Conservation (phyloP, 1,139 yeast species). For the Suhomyces maxii region DNA sequence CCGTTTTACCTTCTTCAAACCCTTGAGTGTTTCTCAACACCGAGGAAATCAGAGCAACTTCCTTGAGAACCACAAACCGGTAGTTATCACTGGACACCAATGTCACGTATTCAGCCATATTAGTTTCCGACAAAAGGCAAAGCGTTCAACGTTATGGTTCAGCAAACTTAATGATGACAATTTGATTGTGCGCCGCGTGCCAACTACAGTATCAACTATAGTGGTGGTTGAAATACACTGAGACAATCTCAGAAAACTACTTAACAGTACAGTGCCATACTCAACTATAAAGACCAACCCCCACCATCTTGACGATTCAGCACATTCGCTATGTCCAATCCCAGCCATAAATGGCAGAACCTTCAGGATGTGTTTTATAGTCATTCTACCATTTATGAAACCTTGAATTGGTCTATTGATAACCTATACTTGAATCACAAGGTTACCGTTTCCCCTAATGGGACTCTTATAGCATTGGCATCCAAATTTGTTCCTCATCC, state of each 20-base stretch:
- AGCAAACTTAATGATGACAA: too few relatives aligned
- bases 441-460: constrained; percentile 29
- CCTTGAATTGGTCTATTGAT: constrained; percentile 37
- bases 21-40: constrained; percentile 72
- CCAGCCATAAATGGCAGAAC: constrained; percentile 61
- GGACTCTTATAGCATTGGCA: constrained; percentile 40
- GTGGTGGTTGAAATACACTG: not conserved
- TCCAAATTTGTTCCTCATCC: constrained; percentile 35
- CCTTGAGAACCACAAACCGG: constrained; percentile 62
- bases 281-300: not conserved
- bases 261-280: not conserved
- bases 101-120: constrained; percentile 46
- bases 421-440: constrained; percentile 30
- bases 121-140: not conserved
- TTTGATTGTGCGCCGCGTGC: too few relatives aligned
- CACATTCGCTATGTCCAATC: constrained; percentile 26
- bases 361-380: constrained; percentile 63
- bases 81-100: constrained; percentile 76
- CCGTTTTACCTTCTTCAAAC: constrained; percentile 53
- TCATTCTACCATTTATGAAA: constrained; percentile 44
- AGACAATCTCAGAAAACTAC: not conserved
- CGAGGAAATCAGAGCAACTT: constrained; percentile 83
- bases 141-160: too few relatives aligned
- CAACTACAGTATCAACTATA: too few relatives aligned
- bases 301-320: constrained; percentile 9